Conservation (phyloP, 1,139 yeast species). For the Suhomyces bolitotheri region DNA sequence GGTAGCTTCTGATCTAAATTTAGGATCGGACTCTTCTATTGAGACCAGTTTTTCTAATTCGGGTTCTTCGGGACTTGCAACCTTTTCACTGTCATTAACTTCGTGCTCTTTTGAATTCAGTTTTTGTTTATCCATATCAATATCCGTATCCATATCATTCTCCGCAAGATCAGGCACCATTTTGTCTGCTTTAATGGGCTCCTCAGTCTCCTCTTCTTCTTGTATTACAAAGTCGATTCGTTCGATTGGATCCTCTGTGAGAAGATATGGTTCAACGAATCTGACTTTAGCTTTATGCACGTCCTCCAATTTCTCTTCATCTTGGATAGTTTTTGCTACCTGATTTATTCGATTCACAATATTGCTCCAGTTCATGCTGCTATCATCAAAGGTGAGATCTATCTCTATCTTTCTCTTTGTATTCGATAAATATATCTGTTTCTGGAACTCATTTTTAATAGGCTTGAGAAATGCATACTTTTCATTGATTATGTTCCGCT, state of each 20-base stretch:
- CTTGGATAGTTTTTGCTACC: conserved; percentile 31
- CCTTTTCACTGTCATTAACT: background rate
- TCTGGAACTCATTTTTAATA: conserved; percentile 31
- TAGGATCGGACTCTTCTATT: background rate
- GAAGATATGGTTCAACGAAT: conserved; percentile 50
- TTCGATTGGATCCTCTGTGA: conserved; percentile 51
- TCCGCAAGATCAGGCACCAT: conserved; percentile 5
- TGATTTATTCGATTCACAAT: conserved; percentile 30
- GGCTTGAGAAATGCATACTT: conserved; percentile 29
- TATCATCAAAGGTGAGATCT: conserved; percentile 9
- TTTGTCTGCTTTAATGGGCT: conserved; percentile 15
- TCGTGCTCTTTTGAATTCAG: background rate
- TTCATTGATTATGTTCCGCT: conserved; percentile 2
- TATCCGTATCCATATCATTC: conserved; percentile 22
- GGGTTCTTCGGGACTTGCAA: conserved; percentile 8
- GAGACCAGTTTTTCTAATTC: background rate
- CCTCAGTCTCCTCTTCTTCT: conserved; percentile 3
- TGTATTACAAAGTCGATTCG: conserved; percentile 28
- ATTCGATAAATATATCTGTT: conserved; percentile 19
- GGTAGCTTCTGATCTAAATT: background rate
- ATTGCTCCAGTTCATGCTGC: conserved; percentile 24
- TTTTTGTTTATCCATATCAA: conserved; percentile 10
- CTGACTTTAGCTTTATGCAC: conserved; percentile 37
- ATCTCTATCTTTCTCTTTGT: conserved; percentile 13
- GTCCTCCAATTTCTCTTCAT: conserved; percentile 35